Base-by-base conservation (phyloP, 1,284 basidiomycete species). In the Melampsora larici-populina region DNA sequence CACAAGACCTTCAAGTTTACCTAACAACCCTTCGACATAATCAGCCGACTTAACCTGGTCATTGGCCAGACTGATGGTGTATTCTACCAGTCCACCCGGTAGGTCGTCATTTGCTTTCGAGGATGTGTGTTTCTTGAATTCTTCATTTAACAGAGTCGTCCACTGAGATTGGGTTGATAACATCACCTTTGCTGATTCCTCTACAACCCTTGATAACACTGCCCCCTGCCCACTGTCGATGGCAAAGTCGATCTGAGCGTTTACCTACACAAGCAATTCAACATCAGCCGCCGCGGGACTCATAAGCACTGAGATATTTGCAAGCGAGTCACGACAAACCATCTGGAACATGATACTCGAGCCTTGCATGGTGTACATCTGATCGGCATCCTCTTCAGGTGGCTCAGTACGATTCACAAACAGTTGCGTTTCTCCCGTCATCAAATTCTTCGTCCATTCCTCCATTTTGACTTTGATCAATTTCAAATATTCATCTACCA, bases 21-120 rank as follows among this genome's bases (percentile, higher is more conserved):
- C 89, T 46, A 92, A 89, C 5, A 99, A 87, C 1, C 90, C 88
- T 85, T 99, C 96, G 13, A 91, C 89, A 82, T 92, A 95, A 84
- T 99, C 95, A 13, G 97, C 97, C 4, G 90, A 92, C 84, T 95
- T 96, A 85, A 99, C 90, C 85, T 97, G 94, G 85, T 99, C 96
- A 85, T 99, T 99, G 70, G 95, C 95, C n/a, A 99, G 89, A 24
- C 95, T 95, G 82, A 99, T 95, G 82, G 92, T 90, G 85, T 99
- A 99, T 85, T 98, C 96, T 79, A 94, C 93, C 73, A 99, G 86
- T 0, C 97, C 96, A 18, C 90, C 90, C 1, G 91, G 88, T 2
- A 91, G 88, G 1, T 80, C 70, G 81, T 97, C 94, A 62, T 97
- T 94, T 0, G 94, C 92, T 74, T 84, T 83, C 36, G 83, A 83